Evolutionary conservation across 495 filamentous ascomycete species (phyloP).

Genomic region (Xylaria grammica): DNA sequence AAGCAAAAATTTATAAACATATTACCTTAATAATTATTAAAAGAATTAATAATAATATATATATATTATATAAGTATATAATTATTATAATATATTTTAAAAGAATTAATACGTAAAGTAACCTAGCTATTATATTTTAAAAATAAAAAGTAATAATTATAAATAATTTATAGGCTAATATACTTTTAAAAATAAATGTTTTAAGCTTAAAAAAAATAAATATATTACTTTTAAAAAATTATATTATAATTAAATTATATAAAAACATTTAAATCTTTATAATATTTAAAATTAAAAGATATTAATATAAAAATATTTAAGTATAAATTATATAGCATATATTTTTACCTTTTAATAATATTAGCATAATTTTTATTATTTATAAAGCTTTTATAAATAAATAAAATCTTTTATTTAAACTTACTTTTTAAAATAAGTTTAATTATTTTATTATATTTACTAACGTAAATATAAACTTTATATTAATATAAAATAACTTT

Average conservation of each 20-base stretch:
- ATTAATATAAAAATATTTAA: constrained; percentile 5
- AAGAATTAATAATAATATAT: neutral
- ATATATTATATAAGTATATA: neutral
- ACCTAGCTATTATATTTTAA: neutral
- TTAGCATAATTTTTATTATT: neutral
- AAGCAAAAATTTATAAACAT: neutral
- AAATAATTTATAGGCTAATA: neutral
- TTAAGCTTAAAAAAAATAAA: neutral
- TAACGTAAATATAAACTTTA: no score
- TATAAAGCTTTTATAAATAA: constrained; percentile 4
- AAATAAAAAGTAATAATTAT: neutral
- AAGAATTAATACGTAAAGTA: neutral
- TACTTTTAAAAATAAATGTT: constrained; percentile 2
- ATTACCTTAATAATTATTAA: neutral
- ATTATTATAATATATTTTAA: constrained; percentile 3
- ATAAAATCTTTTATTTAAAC: no score
- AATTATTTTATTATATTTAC: no score
- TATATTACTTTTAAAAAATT: neutral
- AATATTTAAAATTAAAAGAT: neutral
- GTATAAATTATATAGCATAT: neutral
- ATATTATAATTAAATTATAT: no score
- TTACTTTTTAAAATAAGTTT: no score
- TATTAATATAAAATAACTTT: no score
- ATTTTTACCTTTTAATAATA: neutral
- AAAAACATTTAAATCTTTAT: constrained; percentile 8